Conservation (phyloP, 768 basidiomycete genomes). For the Trichaptum fuscoviolaceum region DNA sequence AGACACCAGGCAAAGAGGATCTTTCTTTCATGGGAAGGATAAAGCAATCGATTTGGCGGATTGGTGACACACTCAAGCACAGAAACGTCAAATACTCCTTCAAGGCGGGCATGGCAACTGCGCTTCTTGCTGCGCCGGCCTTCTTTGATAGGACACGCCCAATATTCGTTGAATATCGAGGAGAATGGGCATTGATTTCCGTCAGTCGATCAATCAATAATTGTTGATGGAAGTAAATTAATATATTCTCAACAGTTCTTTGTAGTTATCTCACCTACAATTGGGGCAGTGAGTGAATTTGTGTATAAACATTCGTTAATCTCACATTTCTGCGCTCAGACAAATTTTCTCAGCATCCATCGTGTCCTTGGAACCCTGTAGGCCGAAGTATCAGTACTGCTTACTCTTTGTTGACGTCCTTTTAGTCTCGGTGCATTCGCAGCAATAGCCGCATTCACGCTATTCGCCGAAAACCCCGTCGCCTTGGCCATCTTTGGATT, state of each 20-base stretch:
- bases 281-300: conserved; percentile 63
- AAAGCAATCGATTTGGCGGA: conserved; percentile 66
- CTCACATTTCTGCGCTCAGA: conserved; percentile 39
- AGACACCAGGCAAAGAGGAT: conserved; percentile 61
- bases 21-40: conserved; percentile 58
- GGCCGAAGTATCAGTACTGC: conserved; percentile 20
- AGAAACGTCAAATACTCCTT: conserved; percentile 82
- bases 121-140: conserved; percentile 80
- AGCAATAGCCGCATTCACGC: conserved; percentile 64
- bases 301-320: conserved; percentile 7
- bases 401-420: background rate
- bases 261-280: conserved; percentile 86
- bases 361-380: conserved; percentile 84
- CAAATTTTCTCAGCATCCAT: conserved; percentile 80
- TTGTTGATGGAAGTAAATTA: conserved; percentile 7
- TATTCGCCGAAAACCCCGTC: conserved; percentile 72
- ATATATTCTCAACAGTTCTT: conserved; percentile 51
- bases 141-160: conserved; percentile 78
- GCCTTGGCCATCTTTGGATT: conserved; percentile 81
- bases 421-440: conserved; percentile 70
- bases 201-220: conserved; percentile 34
- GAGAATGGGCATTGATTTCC: conserved; percentile 96
- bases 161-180: conserved; percentile 74
- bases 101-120: conserved; percentile 81
- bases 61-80: conserved; percentile 59